Base-by-base conservation (phyloP, 129 eudicot species). In the Flaveria robusta region DNA sequence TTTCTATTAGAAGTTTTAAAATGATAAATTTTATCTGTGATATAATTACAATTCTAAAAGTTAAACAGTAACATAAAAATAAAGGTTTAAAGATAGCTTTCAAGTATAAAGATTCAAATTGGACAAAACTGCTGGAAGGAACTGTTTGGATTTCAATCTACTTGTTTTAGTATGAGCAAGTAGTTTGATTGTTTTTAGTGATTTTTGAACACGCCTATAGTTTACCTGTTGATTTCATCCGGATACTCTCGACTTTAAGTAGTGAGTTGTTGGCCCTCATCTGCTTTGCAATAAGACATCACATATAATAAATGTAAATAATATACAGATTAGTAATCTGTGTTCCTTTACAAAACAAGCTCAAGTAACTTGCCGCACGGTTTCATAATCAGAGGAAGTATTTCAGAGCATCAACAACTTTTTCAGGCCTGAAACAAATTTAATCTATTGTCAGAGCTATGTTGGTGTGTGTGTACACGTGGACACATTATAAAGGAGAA, bases 341-440 rank as follows among this genome's bases (percentile, higher is more conserved):
- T 80, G 51, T 41, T 14, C 18, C 43, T 16, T 26, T 63, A 15
- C 68, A 63, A 63, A 58, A 37, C 68, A 80, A 70, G 76, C 59
- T 65, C 54, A 2, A 85, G 55, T 66, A 67, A 51, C 65, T 43
- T 52, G 55, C 26, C 27, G 47, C 34, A 50, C 51, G 62, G 55
- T 65, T 66, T 45, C 60, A 43, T 37, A 50, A 77, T 88, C 85
- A 88, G 66, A 90, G 81, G 74, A 93, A 90, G 39, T 72, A 24
- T 83, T 89, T 85, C 56, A 93, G 76, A 73, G 98, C 98, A 43
- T 84, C 92, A 12, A 93, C 79, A 41, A 93, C 97, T 77, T 93
- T 93, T 88, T 93, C 98, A 22, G 98, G 98, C 98, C 98, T 93
- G 96, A 65, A 60, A 74, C 23, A 70, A 69, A 42, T 23, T n/a